A percentile compares a stretch with the other conserved stretches of the same genome.
Evolutionary conservation across 75 land plant species (phyloP).

Genomic region (Azolla pinnata): DNA sequence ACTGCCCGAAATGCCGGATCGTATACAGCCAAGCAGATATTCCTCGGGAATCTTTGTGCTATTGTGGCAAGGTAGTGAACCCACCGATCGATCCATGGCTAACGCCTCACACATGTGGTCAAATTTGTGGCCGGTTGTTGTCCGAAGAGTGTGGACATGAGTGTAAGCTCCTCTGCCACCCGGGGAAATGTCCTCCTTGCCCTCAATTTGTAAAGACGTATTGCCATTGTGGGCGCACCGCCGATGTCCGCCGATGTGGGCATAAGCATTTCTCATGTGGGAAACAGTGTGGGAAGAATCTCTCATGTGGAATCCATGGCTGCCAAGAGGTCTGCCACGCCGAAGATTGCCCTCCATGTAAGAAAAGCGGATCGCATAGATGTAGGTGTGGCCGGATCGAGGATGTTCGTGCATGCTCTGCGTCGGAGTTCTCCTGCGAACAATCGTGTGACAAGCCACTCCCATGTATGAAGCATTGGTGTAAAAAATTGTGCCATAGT

Average conservation of each 20-base stretch:
- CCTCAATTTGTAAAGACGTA: conserved; percentile 55
- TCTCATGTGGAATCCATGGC: conserved; percentile 52
- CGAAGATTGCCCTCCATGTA: conserved; percentile 71
- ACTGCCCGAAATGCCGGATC: conserved; percentile 86
- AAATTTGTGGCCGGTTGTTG: conserved; percentile 52
- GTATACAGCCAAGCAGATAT: conserved; percentile 42
- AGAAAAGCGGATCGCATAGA: conserved; percentile 28
- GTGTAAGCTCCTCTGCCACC: conserved; percentile 86
- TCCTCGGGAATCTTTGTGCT: conserved; percentile 63
- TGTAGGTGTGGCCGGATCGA: conserved; percentile 58
- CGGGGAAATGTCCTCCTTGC: conserved; percentile 96
- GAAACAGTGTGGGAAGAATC: conserved; percentile 27
- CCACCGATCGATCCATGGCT: conserved; percentile 81
- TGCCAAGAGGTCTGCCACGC: conserved; percentile 69
- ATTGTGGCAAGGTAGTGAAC: conserved; percentile 71
- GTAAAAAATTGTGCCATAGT: conserved; percentile 64
- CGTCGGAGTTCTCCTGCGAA: conserved; percentile 63
- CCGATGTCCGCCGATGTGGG: conserved; percentile 70
- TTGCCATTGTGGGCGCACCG: conserved; percentile 59
- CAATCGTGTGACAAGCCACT: conserved; percentile 40
- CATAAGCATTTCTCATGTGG: conserved; percentile 71
- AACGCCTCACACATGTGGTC: conserved; percentile 93
- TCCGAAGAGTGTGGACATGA: conserved; percentile 53
- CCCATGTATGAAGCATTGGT: conserved; percentile 64
- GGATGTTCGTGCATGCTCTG: conserved; percentile 56